Evolutionary conservation across 2,329 filamentous ascomycete species (phyloP).

Genomic region (Pseudocercospora macadamiae): DNA sequence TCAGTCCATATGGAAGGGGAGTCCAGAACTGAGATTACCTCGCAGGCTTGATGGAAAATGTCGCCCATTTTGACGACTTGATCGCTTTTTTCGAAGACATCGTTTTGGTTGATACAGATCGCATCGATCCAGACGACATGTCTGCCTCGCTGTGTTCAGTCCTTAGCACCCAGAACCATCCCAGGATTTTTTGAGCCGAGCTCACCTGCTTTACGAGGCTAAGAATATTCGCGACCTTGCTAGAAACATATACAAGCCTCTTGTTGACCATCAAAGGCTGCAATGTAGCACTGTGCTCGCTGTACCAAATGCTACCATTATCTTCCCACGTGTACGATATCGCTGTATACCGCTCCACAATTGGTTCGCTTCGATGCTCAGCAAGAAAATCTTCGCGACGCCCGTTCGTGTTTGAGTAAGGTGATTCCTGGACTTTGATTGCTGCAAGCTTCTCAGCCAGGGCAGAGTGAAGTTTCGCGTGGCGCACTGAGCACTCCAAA

Average conservation of each 20-base stretch:
- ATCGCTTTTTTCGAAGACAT: constrained; percentile 6
- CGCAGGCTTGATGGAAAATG: constrained; percentile 6
- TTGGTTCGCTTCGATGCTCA: too few species aligned
- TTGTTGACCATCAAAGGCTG: not conserved
- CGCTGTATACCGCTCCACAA: too few species aligned
- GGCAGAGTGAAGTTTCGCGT: not conserved
- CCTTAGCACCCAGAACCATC: not conserved
- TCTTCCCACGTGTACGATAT: constrained; percentile 2
- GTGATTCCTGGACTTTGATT: too few species aligned
- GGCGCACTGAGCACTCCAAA: not conserved
- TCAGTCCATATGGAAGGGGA: not conserved
- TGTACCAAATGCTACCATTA: not conserved
- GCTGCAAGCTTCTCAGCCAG: not conserved
- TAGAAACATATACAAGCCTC: not conserved
- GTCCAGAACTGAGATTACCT: not conserved
- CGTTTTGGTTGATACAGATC: constrained; percentile 18
- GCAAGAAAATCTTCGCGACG: too few species aligned
- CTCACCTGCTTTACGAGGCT: not conserved
- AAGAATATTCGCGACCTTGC: constrained; percentile 1
- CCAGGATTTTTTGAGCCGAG: not conserved
- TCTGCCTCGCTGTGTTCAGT: not conserved
- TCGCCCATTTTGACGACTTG: constrained; percentile 16
- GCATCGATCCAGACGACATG: constrained; percentile 11
- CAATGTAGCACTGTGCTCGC: not conserved
- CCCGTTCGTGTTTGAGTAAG: too few species aligned